Percentiles rank a stretch among this genome's conserved stretches.
Evolutionary conservation across 768 basidiomycete species (phyloP).

Genomic region (Tricholoma sp.): DNA sequence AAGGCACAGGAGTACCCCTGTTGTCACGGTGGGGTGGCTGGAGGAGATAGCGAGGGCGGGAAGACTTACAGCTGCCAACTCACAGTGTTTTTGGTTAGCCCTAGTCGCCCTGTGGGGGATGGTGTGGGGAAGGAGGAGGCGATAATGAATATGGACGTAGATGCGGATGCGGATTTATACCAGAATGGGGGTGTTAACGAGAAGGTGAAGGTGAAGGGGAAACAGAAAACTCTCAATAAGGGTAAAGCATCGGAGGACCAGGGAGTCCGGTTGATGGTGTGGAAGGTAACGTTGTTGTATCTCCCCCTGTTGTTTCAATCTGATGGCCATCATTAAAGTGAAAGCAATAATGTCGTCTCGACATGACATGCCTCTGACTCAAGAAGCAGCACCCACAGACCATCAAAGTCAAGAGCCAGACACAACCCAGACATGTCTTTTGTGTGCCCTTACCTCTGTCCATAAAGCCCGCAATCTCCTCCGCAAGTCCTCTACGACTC

Average conservation of each 20-base stretch:
- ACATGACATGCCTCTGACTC: background rate
- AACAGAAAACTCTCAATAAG: slow-evolving; percentile 14
- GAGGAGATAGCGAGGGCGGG: no score
- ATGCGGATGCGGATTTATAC: slow-evolving; percentile 2
- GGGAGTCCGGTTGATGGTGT: background rate
- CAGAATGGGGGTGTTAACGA: background rate
- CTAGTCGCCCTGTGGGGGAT: no score
- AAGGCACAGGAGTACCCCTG: no score
- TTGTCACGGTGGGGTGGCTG: no score
- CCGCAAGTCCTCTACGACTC: background rate
- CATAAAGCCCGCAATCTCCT: background rate
- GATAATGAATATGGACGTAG: no score
- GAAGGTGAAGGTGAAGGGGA: slow-evolving; percentile 8
- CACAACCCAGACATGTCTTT: background rate
- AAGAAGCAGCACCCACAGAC: background rate
- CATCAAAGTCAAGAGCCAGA: background rate
- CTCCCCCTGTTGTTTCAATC: background rate
- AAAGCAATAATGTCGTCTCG: background rate
- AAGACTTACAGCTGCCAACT: no score
- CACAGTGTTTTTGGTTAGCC: background rate
- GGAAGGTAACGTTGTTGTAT: no score
- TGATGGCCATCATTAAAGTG: background rate
- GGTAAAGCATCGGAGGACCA: slow-evolving; percentile 27
- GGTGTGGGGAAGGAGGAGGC: background rate
- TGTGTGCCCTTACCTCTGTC: background rate